Conservation (phyloP, 257 asterid genomes). For the Datura wrightii region DNA sequence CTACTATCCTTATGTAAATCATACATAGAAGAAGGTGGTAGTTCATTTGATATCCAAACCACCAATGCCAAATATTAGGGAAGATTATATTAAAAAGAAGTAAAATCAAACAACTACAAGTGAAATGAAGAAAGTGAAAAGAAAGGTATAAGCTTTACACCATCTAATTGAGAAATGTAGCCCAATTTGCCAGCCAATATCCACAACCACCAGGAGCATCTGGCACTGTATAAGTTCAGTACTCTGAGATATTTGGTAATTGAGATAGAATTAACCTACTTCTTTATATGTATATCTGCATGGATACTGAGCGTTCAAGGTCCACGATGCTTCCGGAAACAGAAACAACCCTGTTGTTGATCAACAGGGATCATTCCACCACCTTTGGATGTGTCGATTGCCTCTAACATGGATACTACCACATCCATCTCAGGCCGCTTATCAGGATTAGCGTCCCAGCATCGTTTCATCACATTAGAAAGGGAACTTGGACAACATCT, state of each 20-base stretch:
- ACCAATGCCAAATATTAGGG: constrained; percentile 14
- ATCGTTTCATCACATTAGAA: constrained; percentile 77
- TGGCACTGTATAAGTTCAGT: constrained; percentile 41
- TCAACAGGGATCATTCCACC: constrained; percentile 95
- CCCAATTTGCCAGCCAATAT: constrained; percentile 46
- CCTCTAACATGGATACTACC: constrained; percentile 79
- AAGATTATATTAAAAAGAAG: constrained; percentile 27
- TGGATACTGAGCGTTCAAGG: constrained; percentile 47
- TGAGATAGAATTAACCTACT: constrained; percentile 38
- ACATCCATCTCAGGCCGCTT: constrained; percentile 92
- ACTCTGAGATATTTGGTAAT: constrained; percentile 30
- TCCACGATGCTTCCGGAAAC: constrained; percentile 72
- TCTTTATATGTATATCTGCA: constrained; percentile 26
- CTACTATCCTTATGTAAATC: neutral
- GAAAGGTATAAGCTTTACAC: constrained; percentile 38
- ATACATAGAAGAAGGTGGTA: constrained; percentile 18
- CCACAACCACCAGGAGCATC: constrained; percentile 38
- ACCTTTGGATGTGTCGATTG: constrained; percentile 79
- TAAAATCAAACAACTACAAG: constrained; percentile 40
- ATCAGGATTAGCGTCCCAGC: constrained; percentile 92
- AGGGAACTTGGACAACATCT: constrained; percentile 83
- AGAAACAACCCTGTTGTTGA: constrained; percentile 78
- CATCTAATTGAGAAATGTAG: constrained; percentile 43
- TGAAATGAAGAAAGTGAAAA: constrained; percentile 36
- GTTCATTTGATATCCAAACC: constrained; percentile 18